Base-by-base conservation (phyloP, 2,329 filamentous ascomycete genomes). In the Xylariaceae sp. region DNA sequence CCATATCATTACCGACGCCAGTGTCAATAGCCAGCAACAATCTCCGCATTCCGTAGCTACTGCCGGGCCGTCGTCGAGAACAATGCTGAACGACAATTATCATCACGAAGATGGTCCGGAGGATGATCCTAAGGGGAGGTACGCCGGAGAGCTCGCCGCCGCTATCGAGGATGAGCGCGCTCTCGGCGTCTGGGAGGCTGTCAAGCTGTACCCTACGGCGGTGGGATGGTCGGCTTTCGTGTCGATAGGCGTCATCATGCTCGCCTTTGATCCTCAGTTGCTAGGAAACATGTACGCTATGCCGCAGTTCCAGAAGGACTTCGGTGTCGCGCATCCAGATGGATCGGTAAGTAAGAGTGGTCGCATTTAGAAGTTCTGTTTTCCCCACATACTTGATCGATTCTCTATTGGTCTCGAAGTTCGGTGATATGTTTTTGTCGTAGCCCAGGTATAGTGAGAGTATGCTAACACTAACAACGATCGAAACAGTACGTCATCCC, bases 191-290 rank as follows among this genome's bases (percentile, higher is more conserved):
- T 44, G 57, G 41, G 54, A 73, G 27, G 70, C 72, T 0, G 55
- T 68, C 44, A 62, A 57, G 42, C 60, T 72, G 27, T 75, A 74
- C 47, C 72, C 72, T 12, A 64, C 66, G 21, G 71, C 72, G 6
- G 69, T 74, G 17, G 65, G 59, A 14, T 83, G 79, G 80, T 79
- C 76, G 6, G 67, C 73, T 34, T 80, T 79, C 55, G 78, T 83
- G 52, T 79, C 75, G 4, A 64, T 81, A 2, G 77, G 77, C 6
- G 75, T 82, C 29, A 76, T 82, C 51, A 82, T 82, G 77, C 61
- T 75, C 34, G 79, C 79, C 4, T 86, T 84, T 55, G 81, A 85
- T 58, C 77, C 79, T 0, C 80, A 85, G 58, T 71, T 85, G 8
- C 70, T 84, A 16, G 79, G 79, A 20, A 80, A 81, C 49, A 70